A percentile compares a stretch with the other conserved stretches of the same genome.
Conservation (phyloP, 1,284 basidiomycete species). For the Hypsizygus ulmarius region DNA sequence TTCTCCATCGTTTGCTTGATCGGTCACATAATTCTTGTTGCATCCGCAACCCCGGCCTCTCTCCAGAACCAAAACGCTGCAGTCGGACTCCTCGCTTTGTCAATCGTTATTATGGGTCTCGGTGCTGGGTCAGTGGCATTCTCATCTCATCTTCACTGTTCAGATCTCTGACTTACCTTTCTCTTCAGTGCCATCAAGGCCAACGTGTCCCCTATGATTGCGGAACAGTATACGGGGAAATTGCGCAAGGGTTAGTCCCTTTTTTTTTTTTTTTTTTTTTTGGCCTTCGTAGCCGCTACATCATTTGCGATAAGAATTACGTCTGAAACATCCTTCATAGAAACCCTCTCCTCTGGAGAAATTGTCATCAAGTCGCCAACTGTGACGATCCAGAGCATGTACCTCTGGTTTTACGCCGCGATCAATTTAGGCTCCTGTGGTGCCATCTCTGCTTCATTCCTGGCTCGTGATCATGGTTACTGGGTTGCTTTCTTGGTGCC, state of each 20-base stretch:
- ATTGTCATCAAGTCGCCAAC: slow-evolving; percentile 62
- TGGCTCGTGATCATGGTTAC: slow-evolving; percentile 46
- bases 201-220: slow-evolving; percentile 58
- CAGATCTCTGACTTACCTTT: background rate
- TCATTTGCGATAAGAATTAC: too few relatives aligned
- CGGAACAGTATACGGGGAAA: slow-evolving; percentile 54
- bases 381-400: slow-evolving; percentile 50
- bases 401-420: slow-evolving; percentile 49
- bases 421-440: slow-evolving; percentile 56
- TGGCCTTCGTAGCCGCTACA: too few relatives aligned
- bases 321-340: slow-evolving; percentile 18
- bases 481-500: slow-evolving; percentile 47
- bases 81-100: slow-evolving; percentile 35
- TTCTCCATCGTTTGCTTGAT: slow-evolving; percentile 42
- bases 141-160: background rate
- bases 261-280: too few relatives aligned
- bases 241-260: slow-evolving; percentile 37
- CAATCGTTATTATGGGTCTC: slow-evolving; percentile 47
- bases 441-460: slow-evolving; percentile 48
- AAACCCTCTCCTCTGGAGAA: slow-evolving; percentile 51
- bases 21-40: slow-evolving; percentile 45
- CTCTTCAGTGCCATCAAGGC: slow-evolving; percentile 45
- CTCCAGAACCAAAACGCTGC: slow-evolving; percentile 32
- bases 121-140: slow-evolving; percentile 21
- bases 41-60: slow-evolving; percentile 35